Percentiles rank a stretch among this genome's conserved stretches.
phyloP scores from a whole-genome alignment of 2,329 filamentous ascomycete species.

The Fonsecaea monophora region DNA sequence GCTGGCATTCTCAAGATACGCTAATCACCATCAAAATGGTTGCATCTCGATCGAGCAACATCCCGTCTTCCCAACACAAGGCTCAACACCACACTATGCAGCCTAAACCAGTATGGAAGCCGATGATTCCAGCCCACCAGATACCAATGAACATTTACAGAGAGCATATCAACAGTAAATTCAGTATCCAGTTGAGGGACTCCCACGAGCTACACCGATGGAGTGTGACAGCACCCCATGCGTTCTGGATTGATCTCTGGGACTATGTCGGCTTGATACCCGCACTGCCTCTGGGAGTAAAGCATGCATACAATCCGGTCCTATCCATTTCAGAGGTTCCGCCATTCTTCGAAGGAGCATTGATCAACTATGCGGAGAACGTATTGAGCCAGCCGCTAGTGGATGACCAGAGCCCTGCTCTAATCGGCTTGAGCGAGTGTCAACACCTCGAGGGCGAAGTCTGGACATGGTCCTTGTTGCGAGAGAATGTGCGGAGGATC shows the following conservation, averaged over 20 bases:
- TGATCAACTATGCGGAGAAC: slow-evolving; percentile 48
- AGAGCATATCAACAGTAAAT: slow-evolving; percentile 15
- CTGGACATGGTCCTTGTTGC: slow-evolving; percentile 34
- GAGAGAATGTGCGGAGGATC: slow-evolving; percentile 43
- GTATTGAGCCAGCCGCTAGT: slow-evolving; percentile 42
- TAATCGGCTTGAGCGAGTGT: slow-evolving; percentile 51
- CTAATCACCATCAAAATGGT: background rate
- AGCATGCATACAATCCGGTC: slow-evolving; percentile 47
- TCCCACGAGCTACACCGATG: slow-evolving; percentile 49
- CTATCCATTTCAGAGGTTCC: slow-evolving; percentile 48
- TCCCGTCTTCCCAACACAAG: background rate
- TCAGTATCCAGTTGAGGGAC: slow-evolving; percentile 2
- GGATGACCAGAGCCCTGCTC: slow-evolving; percentile 45
- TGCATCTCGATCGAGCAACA: background rate
- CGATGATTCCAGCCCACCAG: background rate
- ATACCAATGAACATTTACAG: slow-evolving; percentile 21
- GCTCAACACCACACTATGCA: background rate
- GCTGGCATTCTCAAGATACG: background rate
- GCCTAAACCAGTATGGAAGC: slow-evolving; percentile 16
- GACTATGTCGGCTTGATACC: slow-evolving; percentile 45
- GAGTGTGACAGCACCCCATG: slow-evolving; percentile 47
- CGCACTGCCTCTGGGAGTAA: slow-evolving; percentile 42
- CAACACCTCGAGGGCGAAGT: slow-evolving; percentile 43
- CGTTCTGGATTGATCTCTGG: slow-evolving; percentile 53
- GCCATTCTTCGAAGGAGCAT: slow-evolving; percentile 47